Percentiles rank a stretch among this genome's conserved stretches.
phyloP scores from a whole-genome alignment of 352 stramenopile genomes.

The Phytophthora ohioensis region DNA sequence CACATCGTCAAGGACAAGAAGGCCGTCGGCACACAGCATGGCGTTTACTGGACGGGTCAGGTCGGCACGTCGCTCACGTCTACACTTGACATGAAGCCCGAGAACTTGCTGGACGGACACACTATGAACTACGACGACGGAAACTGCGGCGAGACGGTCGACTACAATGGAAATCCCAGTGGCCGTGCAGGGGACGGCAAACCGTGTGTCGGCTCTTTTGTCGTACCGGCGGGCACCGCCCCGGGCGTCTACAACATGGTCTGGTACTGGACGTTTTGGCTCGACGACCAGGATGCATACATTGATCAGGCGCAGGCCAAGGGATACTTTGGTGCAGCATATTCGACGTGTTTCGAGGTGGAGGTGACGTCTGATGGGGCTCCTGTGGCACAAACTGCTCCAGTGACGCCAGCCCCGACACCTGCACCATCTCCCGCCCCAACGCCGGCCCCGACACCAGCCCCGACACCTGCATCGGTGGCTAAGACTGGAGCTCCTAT shows the following conservation, averaged over 20 bases:
- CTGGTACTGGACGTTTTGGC: constrained; percentile 80
- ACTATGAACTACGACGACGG: constrained; percentile 64
- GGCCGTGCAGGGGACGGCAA: constrained; percentile 67
- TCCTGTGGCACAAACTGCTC: constrained; percentile 1
- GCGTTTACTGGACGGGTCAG: constrained; percentile 72
- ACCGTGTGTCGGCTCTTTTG: constrained; percentile 66
- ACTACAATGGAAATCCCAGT: constrained; percentile 51
- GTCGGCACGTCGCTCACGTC: constrained; percentile 43
- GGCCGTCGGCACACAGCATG: constrained; percentile 61
- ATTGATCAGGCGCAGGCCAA: constrained; percentile 56
- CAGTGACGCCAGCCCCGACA: constrained; percentile 3
- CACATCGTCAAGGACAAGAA: constrained; percentile 81
- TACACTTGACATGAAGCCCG: constrained; percentile 58
- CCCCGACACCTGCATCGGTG: constrained; percentile 5
- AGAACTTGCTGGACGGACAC: constrained; percentile 58
- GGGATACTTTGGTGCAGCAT: constrained; percentile 74
- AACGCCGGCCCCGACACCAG: neutral
- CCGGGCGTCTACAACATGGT: constrained; percentile 72
- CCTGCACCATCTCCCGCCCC: neutral
- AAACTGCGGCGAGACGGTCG: constrained; percentile 65
- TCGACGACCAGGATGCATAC: constrained; percentile 55
- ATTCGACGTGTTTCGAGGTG: constrained; percentile 76
- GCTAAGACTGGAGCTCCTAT: constrained; percentile 17
- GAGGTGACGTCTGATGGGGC: constrained; percentile 44
- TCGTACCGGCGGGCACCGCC: constrained; percentile 48